phyloP scores from a whole-genome alignment of 2,329 filamentous ascomycete genomes.

The Magnaporthiopsis incrustans region DNA sequence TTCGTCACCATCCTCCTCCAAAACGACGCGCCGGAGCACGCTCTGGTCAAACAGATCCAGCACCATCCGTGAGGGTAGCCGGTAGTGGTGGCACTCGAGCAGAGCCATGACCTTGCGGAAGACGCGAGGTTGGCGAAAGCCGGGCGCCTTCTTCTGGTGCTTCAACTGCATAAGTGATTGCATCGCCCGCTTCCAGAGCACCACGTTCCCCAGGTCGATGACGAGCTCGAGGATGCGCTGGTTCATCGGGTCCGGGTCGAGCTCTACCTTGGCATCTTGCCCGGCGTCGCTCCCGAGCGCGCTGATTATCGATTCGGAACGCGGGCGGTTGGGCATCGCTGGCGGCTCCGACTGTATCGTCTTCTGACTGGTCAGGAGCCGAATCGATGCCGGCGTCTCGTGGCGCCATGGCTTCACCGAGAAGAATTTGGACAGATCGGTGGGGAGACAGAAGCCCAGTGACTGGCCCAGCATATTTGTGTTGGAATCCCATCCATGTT shows the following conservation, averaged over 20 bases:
- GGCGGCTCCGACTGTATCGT: slow-evolving; percentile 40
- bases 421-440: slow-evolving; percentile 70
- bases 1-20: slow-evolving; percentile 55
- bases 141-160: slow-evolving; percentile 61
- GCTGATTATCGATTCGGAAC: slow-evolving; percentile 26
- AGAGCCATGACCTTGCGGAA: slow-evolving; percentile 82
- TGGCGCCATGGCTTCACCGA: slow-evolving; percentile 56
- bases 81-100: slow-evolving; percentile 83
- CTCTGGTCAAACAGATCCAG: slow-evolving; percentile 91
- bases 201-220: slow-evolving; percentile 84
- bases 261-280: slow-evolving; percentile 22
- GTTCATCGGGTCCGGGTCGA: slow-evolving; percentile 39
- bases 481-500: slow-evolving; percentile 89
- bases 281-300: slow-evolving; percentile 16
- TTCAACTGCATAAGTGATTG: slow-evolving; percentile 75
- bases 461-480: slow-evolving; percentile 76
- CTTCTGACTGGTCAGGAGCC: slow-evolving; percentile 42
- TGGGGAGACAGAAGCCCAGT: slow-evolving; percentile 79
- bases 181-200: slow-evolving; percentile 81
- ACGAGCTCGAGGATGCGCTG: slow-evolving; percentile 80
- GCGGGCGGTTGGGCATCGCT: slow-evolving; percentile 30
- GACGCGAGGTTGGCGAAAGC: slow-evolving; percentile 67
- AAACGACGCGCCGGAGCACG: slow-evolving; percentile 76
- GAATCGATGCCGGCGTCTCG: slow-evolving; percentile 37
- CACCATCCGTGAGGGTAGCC: slow-evolving; percentile 79